Evolutionary conservation across 192 early-diverging fungal species (phyloP).

Genomic region (Geranomyces michiganensis): DNA sequence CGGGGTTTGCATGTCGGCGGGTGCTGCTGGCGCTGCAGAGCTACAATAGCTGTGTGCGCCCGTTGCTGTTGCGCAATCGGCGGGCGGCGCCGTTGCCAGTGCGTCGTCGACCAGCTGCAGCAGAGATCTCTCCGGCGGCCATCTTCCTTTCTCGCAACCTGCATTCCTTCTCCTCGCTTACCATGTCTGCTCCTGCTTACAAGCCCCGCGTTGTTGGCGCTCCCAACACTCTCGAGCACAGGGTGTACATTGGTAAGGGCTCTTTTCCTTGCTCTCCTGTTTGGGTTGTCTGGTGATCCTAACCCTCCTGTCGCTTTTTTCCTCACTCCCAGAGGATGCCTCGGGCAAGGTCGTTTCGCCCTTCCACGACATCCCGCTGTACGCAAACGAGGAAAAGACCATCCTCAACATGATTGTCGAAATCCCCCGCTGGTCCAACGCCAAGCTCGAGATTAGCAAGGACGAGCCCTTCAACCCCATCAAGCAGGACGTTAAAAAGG

Average conservation of each 20-base stretch:
- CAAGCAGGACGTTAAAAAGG: constrained; percentile 99
- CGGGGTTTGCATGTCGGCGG: too few species aligned
- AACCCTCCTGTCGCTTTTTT: too few species aligned
- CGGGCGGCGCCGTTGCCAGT: too few species aligned
- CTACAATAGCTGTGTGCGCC: too few species aligned
- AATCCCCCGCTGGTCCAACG: constrained; percentile 98
- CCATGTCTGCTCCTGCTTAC: constrained; percentile 41
- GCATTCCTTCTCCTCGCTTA: neutral
- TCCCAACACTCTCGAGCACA: constrained; percentile 86
- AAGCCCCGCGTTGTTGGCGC: constrained; percentile 83
- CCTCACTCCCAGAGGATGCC: constrained; percentile 41
- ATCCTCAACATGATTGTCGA: constrained; percentile 99
- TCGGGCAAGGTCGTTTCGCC: constrained; percentile 86
- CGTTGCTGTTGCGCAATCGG: too few species aligned
- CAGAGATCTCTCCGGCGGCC: too few species aligned
- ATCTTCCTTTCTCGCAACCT: neutral
- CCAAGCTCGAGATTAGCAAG: constrained; percentile 98
- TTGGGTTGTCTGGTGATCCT: too few species aligned
- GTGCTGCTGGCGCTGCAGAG: too few species aligned
- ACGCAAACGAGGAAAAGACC: constrained; percentile 86
- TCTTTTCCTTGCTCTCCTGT: too few species aligned
- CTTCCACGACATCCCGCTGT: constrained; percentile 98
- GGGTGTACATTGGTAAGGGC: constrained; percentile 79
- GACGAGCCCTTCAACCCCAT: constrained; percentile 98
- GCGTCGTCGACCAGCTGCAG: too few species aligned